Percentiles rank a stretch among this genome's conserved stretches.
Conservation (phyloP, 352 stramenopile genomes). For the Globisporangium abappressorium region DNA sequence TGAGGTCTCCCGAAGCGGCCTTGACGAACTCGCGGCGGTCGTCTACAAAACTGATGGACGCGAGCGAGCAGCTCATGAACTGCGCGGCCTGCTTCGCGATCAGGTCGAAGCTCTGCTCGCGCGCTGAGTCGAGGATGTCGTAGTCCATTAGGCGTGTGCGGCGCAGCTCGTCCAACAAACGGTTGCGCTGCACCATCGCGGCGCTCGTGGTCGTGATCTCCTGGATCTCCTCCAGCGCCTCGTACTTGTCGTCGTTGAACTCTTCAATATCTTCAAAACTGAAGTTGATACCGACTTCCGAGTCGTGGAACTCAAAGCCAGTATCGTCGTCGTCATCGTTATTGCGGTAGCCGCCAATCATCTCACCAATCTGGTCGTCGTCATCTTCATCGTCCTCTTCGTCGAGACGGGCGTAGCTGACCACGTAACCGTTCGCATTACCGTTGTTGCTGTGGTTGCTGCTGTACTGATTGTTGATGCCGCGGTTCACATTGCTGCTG, state of each 20-base stretch:
- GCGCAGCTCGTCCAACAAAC: conserved; percentile 35
- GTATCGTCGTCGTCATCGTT: conserved; percentile 24
- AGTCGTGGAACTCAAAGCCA: conserved; percentile 22
- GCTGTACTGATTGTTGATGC: neutral
- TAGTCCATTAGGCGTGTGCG: conserved; percentile 42
- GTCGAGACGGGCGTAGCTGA: neutral
- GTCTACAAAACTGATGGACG: conserved; percentile 66
- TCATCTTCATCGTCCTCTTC: conserved; percentile 23
- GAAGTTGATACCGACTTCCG: conserved; percentile 17
- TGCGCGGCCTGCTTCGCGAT: conserved; percentile 60
- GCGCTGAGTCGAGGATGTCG: conserved; percentile 52
- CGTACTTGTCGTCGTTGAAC: conserved; percentile 27
- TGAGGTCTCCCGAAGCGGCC: conserved; percentile 38
- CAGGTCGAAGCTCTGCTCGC: conserved; percentile 48
- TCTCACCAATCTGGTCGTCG: conserved; percentile 8
- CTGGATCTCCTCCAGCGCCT: conserved; percentile 33
- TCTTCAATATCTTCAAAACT: conserved; percentile 31
- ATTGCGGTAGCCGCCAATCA: conserved; percentile 32
- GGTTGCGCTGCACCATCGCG: conserved; percentile 12
- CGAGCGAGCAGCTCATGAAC: conserved; percentile 42
- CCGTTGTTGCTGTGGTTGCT: conserved; percentile 2
- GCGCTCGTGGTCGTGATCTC: conserved; percentile 30
- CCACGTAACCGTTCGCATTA: neutral
- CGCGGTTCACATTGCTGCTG: neutral
- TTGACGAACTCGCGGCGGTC: conserved; percentile 56